Conservation (phyloP, 2,329 filamentous ascomycete genomes). For the Penicillium digitatum region DNA sequence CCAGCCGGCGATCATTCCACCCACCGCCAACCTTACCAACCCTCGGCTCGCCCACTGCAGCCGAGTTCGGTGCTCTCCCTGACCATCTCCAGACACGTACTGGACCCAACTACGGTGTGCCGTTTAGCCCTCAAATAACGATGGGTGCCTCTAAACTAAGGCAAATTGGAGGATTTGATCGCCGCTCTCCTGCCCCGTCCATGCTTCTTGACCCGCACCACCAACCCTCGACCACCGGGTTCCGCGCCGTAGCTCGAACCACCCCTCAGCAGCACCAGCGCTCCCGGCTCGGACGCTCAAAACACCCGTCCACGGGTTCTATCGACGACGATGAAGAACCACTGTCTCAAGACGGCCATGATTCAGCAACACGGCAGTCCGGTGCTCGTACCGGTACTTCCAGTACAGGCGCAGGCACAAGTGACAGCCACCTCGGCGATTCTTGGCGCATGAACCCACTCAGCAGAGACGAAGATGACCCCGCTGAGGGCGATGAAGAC, state of each 20-base stretch:
- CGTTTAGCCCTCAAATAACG: conserved; percentile 27
- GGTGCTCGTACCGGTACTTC: conserved; percentile 28
- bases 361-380: conserved; percentile 16
- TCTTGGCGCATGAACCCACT: conserved; percentile 48
- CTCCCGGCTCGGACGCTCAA: conserved; percentile 29
- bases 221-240: conserved; percentile 42
- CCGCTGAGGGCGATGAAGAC: conserved; percentile 46
- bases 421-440: conserved; percentile 57
- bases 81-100: conserved; percentile 22
- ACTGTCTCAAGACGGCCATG: conserved; percentile 14
- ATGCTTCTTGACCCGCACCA: conserved; percentile 48
- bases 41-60: conserved; percentile 57
- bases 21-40: conserved; percentile 72
- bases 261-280: conserved; percentile 25
- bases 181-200: conserved; percentile 40
- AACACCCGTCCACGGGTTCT: conserved; percentile 25
- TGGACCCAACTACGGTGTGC: conserved; percentile 15
- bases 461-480: conserved; percentile 32
- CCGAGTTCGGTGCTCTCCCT: conserved; percentile 45
- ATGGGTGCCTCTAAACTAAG: conserved; percentile 29
- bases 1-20: conserved; percentile 57
- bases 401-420: conserved; percentile 38
- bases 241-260: conserved; percentile 29
- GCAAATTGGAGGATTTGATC: conserved; percentile 22
- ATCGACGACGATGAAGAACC: conserved; percentile 34